Conservation (phyloP, 192 early-diverging fungal genomes). For the Coemansia sp. region DNA sequence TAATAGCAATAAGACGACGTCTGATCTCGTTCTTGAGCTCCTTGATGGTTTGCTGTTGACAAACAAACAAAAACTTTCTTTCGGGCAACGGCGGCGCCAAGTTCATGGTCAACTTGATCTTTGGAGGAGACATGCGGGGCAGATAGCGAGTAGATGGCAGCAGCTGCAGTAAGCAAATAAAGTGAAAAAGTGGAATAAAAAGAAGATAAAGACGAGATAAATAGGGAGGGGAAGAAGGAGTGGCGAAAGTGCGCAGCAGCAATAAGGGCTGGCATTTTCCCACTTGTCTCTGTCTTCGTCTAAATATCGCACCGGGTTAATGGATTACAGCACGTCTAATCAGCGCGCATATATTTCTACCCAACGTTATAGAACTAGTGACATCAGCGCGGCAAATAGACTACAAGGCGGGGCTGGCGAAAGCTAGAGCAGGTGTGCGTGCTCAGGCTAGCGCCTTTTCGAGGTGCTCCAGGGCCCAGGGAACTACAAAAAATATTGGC, state of each 20-base stretch:
- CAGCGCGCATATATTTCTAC: background rate
- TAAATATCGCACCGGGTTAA: too few relatives aligned
- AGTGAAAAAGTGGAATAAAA: background rate
- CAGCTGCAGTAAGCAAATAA: background rate
- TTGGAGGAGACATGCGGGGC: background rate
- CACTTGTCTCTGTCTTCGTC: background rate
- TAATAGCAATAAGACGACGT: conserved; percentile 20
- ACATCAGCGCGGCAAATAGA: background rate
- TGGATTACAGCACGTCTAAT: background rate
- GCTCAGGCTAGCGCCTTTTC: conserved; percentile 36
- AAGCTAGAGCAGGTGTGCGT: background rate
- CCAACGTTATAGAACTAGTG: background rate
- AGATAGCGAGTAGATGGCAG: background rate
- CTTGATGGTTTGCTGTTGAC: conserved; percentile 23
- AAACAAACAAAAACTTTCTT: conserved; percentile 30
- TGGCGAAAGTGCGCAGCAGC: background rate
- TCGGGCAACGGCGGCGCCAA: conserved; percentile 24
- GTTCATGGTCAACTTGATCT: conserved; percentile 14
- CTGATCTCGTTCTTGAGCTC: conserved; percentile 35
- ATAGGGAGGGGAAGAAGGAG: background rate
- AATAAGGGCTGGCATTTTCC: background rate
- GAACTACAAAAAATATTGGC: conserved; percentile 20
- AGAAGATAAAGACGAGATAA: background rate
- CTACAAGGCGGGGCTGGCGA: background rate
- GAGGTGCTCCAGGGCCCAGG: conserved; percentile 48